Base-by-base conservation (phyloP, 139 green algal species). In the Chlorella sp. region DNA sequence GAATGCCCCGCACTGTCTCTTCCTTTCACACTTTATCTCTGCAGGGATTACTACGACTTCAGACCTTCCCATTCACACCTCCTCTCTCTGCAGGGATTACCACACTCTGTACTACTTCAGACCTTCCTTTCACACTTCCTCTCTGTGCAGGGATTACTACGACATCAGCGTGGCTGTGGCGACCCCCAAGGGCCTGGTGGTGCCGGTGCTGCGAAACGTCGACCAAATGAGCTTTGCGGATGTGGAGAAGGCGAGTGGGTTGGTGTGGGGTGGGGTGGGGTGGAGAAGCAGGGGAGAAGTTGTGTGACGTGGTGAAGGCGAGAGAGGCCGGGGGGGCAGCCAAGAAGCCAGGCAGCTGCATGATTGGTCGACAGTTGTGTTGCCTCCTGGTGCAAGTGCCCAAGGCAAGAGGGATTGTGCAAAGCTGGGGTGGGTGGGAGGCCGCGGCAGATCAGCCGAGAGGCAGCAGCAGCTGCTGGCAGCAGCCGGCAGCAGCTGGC, bases 131-230 rank as follows among this genome's bases (percentile, higher is more conserved):
- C n/a, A n/a, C n/a, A 16, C 48, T 57, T 57, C 7, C 7, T 5
- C 7, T 69, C 9, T 12, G 14, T 53, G 57, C 86, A 89, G 95
- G 26, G 94, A 96, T 71, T 96, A 95, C 85, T 92, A 95, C 76
- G 98, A 99, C 95, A 97, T 99, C 88, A 97, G 92, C 83, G 96
- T 99, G 77, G 97, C 97, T 15, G 97, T 99, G n/a, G 95, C 96
- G n/a, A 99, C 97, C 24, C 97, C 97, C 81, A 98, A 98, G 94
- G 97, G 97, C 14, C 95, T 99, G 39, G 97, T 99, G 32, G 97
- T 99, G 64, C 97, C 97, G 9, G 97, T 99, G 86, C 92, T 99
- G 71, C 93, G 98, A 15, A 93, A 95, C 75, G 96, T 92, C 0
- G 95, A 99, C 79, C 81, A 91, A 37, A 93, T 99, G 93, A 94